Percentiles rank a stretch among this genome's conserved stretches.
phyloP scores from a whole-genome alignment of 1,284 basidiomycete genomes.

The Ganoderma multipileum region DNA sequence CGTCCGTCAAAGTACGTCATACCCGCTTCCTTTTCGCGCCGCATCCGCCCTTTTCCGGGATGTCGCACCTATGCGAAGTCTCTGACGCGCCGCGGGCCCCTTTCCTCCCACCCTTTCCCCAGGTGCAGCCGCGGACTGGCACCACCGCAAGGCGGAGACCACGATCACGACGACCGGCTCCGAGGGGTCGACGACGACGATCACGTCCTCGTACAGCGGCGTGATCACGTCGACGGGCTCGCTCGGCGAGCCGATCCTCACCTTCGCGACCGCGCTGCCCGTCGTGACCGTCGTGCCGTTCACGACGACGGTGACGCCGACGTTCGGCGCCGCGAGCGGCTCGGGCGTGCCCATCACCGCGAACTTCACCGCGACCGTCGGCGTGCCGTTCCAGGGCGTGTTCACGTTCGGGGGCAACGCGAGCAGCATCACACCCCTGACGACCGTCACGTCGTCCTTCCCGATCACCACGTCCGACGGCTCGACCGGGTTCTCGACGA shows the following conservation, averaged over 20 bases:
- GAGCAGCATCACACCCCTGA: background rate
- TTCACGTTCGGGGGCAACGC: background rate
- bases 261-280: background rate
- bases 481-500: background rate
- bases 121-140: background rate
- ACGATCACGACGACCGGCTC: background rate
- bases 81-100: background rate
- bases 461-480: background rate
- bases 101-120: background rate
- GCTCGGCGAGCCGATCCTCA: background rate
- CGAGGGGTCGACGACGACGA: background rate
- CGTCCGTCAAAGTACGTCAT: background rate
- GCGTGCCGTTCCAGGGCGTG: constrained; percentile 1
- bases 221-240: background rate
- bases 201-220: background rate
- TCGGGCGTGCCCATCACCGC: background rate
- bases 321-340: background rate
- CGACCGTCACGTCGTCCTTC: background rate
- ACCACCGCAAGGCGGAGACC: background rate
- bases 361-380: background rate
- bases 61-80: background rate
- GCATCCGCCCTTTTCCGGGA: background rate
- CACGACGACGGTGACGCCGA: background rate
- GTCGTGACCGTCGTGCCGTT: background rate
- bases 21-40: background rate